Percentiles rank a stretch among this genome's conserved stretches.
phyloP scores from a whole-genome alignment of 768 basidiomycete genomes.

The Boletus tylopilopsis region DNA sequence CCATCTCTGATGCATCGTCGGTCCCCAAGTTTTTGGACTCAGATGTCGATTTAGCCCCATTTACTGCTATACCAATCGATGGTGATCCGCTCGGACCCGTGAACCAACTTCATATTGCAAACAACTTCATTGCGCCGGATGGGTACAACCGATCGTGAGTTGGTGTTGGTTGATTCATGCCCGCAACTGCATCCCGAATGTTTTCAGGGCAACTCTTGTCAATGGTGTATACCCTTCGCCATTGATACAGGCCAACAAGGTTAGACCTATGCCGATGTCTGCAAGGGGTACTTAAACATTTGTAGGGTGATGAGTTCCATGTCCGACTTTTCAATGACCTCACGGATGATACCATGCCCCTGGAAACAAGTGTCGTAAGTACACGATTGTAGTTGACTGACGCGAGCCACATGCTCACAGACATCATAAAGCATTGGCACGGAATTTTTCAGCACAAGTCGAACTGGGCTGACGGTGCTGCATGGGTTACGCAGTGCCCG shows the following conservation, averaged over 20 bases:
- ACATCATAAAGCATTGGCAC: neutral
- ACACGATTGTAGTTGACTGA: constrained; percentile 1
- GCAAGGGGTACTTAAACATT: neutral
- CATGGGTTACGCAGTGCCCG: constrained; percentile 2
- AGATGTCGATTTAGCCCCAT: neutral
- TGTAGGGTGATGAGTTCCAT: neutral
- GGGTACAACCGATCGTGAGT: constrained; percentile 5
- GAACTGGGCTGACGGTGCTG: constrained; percentile 2
- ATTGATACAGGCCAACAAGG: constrained; percentile 39
- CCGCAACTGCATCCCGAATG: neutral
- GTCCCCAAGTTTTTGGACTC: neutral
- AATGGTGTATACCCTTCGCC: constrained; percentile 36
- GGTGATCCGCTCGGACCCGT: neutral
- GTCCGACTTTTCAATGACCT: neutral
- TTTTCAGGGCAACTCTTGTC: neutral
- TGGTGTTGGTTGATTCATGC: neutral
- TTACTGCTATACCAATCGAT: no score
- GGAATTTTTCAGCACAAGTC: neutral
- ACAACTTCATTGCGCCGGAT: neutral
- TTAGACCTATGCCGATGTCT: neutral
- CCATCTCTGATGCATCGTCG: neutral
- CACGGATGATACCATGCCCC: constrained; percentile 43
- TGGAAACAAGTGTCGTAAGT: constrained; percentile 38
- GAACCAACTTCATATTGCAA: neutral
- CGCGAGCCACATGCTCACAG: constrained; percentile 12